These are phyloP conservation scores for Penicillium digitatum DNA, from an alignment of 2,329 filamentous ascomycete genomes.

Conservation along the genomic window DNA sequence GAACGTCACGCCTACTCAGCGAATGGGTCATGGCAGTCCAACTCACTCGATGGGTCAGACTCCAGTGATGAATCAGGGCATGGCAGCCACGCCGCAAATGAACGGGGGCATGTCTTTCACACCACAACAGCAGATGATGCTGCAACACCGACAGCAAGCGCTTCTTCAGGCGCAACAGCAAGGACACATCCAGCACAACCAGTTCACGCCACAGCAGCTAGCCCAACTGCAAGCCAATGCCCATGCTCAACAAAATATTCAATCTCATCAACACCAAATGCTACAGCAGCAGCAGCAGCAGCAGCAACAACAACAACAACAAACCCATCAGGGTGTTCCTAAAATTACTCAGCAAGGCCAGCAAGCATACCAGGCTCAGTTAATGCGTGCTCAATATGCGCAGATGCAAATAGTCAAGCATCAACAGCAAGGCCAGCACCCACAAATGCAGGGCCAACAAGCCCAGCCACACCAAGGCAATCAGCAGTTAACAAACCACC, in stretches of 20 bases:
- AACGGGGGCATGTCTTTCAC: conserved; percentile 34
- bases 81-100: conserved; percentile 42
- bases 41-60: conserved; percentile 42
- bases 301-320: conserved; percentile 26
- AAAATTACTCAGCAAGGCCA: conserved; percentile 25
- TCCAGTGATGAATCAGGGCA: conserved; percentile 44
- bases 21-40: conserved; percentile 47
- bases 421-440: conserved; percentile 15
- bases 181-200: conserved; percentile 32
- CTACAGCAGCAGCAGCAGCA: conserved; percentile 35
- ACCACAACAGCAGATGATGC: conserved; percentile 35
- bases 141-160: conserved; percentile 40
- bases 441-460: conserved; percentile 28
- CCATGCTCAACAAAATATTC: conserved; percentile 47
- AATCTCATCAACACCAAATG: conserved; percentile 39
- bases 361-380: conserved; percentile 38
- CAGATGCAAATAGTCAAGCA: conserved; percentile 41
- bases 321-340: conserved; percentile 19
- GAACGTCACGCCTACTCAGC: conserved; percentile 46
- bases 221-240: conserved; percentile 43
- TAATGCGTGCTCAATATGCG: conserved; percentile 37
- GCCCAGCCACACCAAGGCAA: conserved; percentile 31
- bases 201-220: conserved; percentile 42
- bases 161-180: conserved; percentile 38
- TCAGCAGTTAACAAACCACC: conserved; percentile 35